Percentiles rank a stretch among this genome's conserved stretches.
phyloP scores from a whole-genome alignment of 495 filamentous ascomycete genomes.

The Penicillium samsonianum region DNA sequence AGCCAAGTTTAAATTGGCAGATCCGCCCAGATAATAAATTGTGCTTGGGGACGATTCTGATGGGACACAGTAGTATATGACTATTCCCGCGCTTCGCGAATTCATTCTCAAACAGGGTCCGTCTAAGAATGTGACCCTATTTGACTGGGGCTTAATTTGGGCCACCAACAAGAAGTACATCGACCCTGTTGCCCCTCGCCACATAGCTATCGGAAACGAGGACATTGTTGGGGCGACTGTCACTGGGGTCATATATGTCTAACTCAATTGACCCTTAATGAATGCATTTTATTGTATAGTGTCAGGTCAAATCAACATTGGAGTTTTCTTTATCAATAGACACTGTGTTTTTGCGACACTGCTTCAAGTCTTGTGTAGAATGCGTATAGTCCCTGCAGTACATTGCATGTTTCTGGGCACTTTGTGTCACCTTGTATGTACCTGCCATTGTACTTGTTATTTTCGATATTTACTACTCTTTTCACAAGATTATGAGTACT shows the following conservation, averaged over 20 bases:
- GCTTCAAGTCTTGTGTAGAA: not conserved
- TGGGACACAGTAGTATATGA: slow-evolving; percentile 66
- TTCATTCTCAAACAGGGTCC: slow-evolving; percentile 94
- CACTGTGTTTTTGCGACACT: not conserved
- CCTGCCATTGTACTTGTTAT: not conserved
- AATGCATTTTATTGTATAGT: not conserved
- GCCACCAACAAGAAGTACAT: slow-evolving; percentile 94
- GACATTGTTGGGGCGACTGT: slow-evolving; percentile 67
- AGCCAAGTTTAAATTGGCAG: not conserved
- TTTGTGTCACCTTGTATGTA: not conserved
- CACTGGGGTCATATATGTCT: too few relatives aligned
- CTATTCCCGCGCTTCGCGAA: slow-evolving; percentile 80
- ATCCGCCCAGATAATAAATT: too few relatives aligned
- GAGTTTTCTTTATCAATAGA: not conserved
- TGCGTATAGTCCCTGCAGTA: not conserved
- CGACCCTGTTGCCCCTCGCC: slow-evolving; percentile 82
- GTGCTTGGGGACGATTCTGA: too few relatives aligned
- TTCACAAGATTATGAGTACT: not conserved
- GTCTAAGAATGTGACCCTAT: slow-evolving; percentile 80
- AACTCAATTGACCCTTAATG: too few relatives aligned
- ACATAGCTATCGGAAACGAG: slow-evolving; percentile 75
- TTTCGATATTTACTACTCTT: not conserved
- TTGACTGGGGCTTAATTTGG: slow-evolving; percentile 92
- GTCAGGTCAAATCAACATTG: not conserved
- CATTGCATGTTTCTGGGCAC: not conserved